phyloP scores from a whole-genome alignment of 805 yeast genomes.

The Komagataella pastoris region DNA sequence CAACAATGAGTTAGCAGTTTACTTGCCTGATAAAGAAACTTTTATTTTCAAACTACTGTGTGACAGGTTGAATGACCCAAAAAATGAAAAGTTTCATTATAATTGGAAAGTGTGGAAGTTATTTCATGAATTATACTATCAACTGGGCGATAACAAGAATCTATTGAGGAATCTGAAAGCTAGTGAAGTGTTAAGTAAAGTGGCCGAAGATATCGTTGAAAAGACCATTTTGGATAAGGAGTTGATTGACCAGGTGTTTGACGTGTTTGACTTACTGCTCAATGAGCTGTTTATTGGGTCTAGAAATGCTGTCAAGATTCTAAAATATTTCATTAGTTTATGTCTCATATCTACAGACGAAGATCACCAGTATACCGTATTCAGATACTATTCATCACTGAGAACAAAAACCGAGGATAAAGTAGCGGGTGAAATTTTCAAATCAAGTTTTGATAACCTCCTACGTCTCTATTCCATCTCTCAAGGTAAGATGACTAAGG shows the following conservation, averaged over 20 bases:
- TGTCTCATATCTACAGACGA: neutral
- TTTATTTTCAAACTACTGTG: conserved; percentile 48
- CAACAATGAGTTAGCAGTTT: conserved; percentile 19
- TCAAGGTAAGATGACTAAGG: neutral
- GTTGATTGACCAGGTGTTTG: neutral
- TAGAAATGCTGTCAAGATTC: neutral
- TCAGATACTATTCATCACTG: neutral
- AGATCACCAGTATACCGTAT: neutral
- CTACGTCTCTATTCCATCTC: neutral
- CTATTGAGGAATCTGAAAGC: neutral
- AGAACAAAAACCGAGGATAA: neutral
- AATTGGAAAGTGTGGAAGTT: conserved; percentile 35
- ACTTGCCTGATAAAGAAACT: conserved; percentile 38
- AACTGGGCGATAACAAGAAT: conserved; percentile 4
- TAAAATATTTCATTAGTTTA: neutral
- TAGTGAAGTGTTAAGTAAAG: neutral
- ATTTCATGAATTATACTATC: conserved; percentile 20
- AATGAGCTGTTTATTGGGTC: neutral
- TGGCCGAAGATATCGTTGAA: neutral
- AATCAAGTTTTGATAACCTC: neutral
- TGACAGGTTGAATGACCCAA: conserved; percentile 35
- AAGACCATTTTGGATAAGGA: neutral
- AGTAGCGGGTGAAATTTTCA: neutral
- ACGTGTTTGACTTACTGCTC: neutral
- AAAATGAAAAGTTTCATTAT: conserved; percentile 24